phyloP scores from a whole-genome alignment of 805 yeast genomes.

The Candida pseudoglaebosa region DNA sequence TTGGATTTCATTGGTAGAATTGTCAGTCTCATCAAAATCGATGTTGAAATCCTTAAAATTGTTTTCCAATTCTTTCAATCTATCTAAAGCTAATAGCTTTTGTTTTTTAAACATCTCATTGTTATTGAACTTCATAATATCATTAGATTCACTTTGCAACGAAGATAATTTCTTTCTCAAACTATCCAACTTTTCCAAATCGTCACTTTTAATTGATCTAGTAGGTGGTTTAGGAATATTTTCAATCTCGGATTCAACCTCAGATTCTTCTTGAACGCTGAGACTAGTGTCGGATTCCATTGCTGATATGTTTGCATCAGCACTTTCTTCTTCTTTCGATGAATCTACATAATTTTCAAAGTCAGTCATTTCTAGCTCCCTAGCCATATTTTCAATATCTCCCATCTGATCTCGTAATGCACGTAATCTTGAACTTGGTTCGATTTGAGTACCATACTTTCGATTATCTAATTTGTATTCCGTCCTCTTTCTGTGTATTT shows the following conservation, averaged over 20 bases:
- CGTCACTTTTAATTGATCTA: constrained; percentile 44
- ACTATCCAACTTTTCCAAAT: constrained; percentile 50
- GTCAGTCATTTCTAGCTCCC: constrained; percentile 82
- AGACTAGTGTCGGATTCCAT: constrained; percentile 2
- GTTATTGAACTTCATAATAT: constrained; percentile 64
- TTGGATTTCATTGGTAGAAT: constrained; percentile 7
- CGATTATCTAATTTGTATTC: constrained; percentile 45
- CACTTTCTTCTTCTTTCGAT: constrained; percentile 6
- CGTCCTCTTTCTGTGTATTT: constrained; percentile 44
- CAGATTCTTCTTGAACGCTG: constrained; percentile 15
- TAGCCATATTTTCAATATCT: constrained; percentile 75
- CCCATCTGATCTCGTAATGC: constrained; percentile 82
- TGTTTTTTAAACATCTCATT: constrained; percentile 57
- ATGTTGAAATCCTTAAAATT: constrained; percentile 63
- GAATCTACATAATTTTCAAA: constrained; percentile 44
- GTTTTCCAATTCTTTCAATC: constrained; percentile 66
- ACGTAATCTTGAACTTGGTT: constrained; percentile 73
- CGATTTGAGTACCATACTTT: constrained; percentile 51
- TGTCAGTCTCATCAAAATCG: constrained; percentile 36
- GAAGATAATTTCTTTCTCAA: constrained; percentile 56
- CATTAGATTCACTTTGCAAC: constrained; percentile 72
- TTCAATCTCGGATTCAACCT: constrained; percentile 14
- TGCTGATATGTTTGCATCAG: constrained; percentile 5
- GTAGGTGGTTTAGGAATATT: constrained; percentile 25
- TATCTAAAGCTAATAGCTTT: constrained; percentile 62